Base-by-base conservation (phyloP, 2,329 filamentous ascomycete species). In the Sporothrix euskadiensis region DNA sequence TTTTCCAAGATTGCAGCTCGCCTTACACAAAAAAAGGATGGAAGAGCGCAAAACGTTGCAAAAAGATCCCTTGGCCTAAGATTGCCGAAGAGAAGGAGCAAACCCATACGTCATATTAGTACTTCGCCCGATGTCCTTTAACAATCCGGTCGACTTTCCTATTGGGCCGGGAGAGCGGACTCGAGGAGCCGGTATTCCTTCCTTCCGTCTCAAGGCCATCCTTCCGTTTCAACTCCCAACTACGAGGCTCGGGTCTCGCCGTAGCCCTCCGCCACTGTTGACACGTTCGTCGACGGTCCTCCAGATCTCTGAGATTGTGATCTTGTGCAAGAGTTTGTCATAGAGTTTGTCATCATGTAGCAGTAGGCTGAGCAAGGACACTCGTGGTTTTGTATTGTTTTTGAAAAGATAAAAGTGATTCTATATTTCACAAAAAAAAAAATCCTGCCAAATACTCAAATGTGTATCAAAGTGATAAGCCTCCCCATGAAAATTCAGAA, bases 311-410 rank as follows among this genome's bases (percentile, higher is more conserved):
- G 35, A 44, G 26, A 26, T 26, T 16, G 59, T 16, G 44, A 26
- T 44, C n/a, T 26, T 26, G 26, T 26, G 26, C 26, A 26, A 26
- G 26, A 26, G 26, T 26, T 2, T 26, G 26, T 7, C 39, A 14
- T n/a, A 19, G 19, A 3, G 7, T 63, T 35, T 9, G 22, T 3
- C 4, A 49, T 14, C 12, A 49, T 12, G 14, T 19, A 56, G 22
- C 14, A 30, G 26, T 2, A 19, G 22, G 9, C 4, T 12, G 26
- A 10, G 22, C 41, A 35, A 52, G 3, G n/a, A 52, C 39, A n/a
- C 16, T 47, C 22, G 39, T n/a, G 66, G 32, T 32, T 57, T 71
- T 70, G 66, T 71, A 35, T 72, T 69, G 41, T 49, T 59, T 70
- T 70, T 41, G 5, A 52, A n/a, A 68, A 47, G 59, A 26, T 16